These are phyloP conservation scores for Mucor indicus DNA, from an alignment of 371 early-diverging fungal species.

Conservation along the genomic window DNA sequence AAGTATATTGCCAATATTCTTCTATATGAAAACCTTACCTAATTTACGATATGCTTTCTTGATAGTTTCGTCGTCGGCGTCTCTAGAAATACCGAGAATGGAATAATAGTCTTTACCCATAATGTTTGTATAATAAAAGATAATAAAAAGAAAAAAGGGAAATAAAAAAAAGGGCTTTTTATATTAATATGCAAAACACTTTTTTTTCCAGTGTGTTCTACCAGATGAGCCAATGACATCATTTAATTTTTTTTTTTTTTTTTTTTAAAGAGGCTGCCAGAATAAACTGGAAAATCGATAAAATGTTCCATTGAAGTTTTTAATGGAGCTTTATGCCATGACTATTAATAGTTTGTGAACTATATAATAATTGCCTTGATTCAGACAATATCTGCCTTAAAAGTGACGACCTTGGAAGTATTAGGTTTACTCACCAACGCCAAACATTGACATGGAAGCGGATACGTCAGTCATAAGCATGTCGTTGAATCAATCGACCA, in stretches of 20 bases:
- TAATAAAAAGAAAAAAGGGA: slow-evolving; percentile 2
- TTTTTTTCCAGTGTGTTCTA: slow-evolving; percentile 13
- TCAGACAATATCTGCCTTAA: too few relatives aligned
- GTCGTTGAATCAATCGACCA: too few relatives aligned
- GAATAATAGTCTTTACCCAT: slow-evolving; percentile 94
- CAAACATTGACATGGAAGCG: too few relatives aligned
- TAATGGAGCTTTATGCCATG: too few relatives aligned
- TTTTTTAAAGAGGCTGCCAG: not conserved
- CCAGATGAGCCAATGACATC: slow-evolving; percentile 6
- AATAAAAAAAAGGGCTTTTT: slow-evolving; percentile 2
- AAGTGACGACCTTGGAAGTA: too few relatives aligned
- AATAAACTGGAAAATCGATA: not conserved
- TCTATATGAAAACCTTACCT: slow-evolving; percentile 24
- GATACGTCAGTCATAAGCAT: too few relatives aligned
- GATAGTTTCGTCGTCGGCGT: slow-evolving; percentile 82
- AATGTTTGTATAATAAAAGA: not conserved
- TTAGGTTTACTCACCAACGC: too few relatives aligned
- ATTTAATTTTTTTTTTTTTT: not conserved
- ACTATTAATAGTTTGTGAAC: too few relatives aligned
- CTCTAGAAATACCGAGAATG: slow-evolving; percentile 71
- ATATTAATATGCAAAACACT: slow-evolving; percentile 3
- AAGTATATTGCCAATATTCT: not conserved
- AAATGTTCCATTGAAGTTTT: too few relatives aligned
- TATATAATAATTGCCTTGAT: too few relatives aligned
- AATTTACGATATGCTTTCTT: slow-evolving; percentile 92